Base-by-base conservation (phyloP, 2,329 filamentous ascomycete genomes). In the Colletotrichum truncatum region DNA sequence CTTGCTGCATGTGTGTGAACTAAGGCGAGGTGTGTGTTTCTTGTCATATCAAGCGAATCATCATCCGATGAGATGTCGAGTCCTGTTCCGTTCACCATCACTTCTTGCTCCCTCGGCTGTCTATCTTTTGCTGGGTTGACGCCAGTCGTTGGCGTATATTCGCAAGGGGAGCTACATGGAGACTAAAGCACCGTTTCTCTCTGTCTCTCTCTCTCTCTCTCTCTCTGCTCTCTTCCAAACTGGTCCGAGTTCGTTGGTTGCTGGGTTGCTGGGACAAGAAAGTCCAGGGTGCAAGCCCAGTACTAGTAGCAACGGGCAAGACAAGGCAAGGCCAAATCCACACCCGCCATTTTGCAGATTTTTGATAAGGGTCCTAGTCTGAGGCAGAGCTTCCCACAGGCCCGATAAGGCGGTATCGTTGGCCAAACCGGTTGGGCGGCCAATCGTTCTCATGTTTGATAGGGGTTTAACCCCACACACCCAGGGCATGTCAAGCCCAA, bases 401-500 rank as follows among this genome's bases (percentile, higher is more conserved):
- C 25, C 16, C 30, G 64, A 66, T 66, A 64, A 66, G 59, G 48
- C 51, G 45, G 59, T 21, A 38, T 14, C 43, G 23, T 34, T 46
- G 43, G 43, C n/a, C n/a, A 46, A 26, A 23, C 21, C 21, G 43
- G 43, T 46, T 18, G 60, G 28, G 45, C 34, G 38, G 4, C 59
- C 64, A 66, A 66, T 66, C 59, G 64, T 43, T 14, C 23, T 30
- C 52, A 12, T 45, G 58, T 46, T 56, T 56, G 49, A 51, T 18
- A n/a, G 57, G 58, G 28, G 49, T 39, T n/a, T 25, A 28, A 18
- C 46, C 46, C 28, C 18, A 39, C 48, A 36, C 57, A 36, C 58
- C 63, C 58, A 51, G 43, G 58, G 64, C 60, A 59, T 59, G 64
- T 64, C 64, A 64, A 54, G 52, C 45, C 59, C 49, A 62, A 65